These are phyloP conservation scores for Euphorbia pulcherrima DNA, from an alignment of 345 rosid species.

Conservation along the genomic window DNA sequence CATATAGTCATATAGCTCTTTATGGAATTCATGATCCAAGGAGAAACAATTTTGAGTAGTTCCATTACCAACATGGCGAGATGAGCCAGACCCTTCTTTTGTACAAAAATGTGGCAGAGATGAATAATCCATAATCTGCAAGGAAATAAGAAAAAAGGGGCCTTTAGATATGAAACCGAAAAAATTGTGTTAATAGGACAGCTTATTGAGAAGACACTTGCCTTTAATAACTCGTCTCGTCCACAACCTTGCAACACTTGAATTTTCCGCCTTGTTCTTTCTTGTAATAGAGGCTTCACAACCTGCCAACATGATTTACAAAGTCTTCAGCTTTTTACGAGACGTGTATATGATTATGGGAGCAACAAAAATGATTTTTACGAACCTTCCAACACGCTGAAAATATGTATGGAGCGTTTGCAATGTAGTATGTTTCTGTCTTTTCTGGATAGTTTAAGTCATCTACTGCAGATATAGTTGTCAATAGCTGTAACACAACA, in stretches of 20 bases:
- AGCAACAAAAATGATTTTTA: not conserved
- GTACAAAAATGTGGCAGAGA: conserved; percentile 45
- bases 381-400: conserved; percentile 90
- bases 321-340: not conserved
- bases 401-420: conserved; percentile 80
- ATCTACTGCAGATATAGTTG: conserved; percentile 72
- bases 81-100: conserved; percentile 60
- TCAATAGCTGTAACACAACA: conserved; percentile 60
- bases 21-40: conserved; percentile 28
- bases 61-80: conserved; percentile 12
- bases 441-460: conserved; percentile 97
- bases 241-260: conserved; percentile 80
- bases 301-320: conserved; percentile 41
- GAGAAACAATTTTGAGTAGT: conserved; percentile 24
- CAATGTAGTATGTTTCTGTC: conserved; percentile 77
- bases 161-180: not conserved
- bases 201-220: conserved; percentile 15
- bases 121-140: conserved; percentile 32
- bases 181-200: not conserved
- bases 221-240: conserved; percentile 75
- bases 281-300: conserved; percentile 90
- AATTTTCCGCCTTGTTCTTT: conserved; percentile 78
- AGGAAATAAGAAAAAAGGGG: not conserved
- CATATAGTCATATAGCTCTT: conserved; percentile 25
- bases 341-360: not conserved